Conservation (phyloP, 2,329 filamentous ascomycete species). For the Penicillium thymicola region DNA sequence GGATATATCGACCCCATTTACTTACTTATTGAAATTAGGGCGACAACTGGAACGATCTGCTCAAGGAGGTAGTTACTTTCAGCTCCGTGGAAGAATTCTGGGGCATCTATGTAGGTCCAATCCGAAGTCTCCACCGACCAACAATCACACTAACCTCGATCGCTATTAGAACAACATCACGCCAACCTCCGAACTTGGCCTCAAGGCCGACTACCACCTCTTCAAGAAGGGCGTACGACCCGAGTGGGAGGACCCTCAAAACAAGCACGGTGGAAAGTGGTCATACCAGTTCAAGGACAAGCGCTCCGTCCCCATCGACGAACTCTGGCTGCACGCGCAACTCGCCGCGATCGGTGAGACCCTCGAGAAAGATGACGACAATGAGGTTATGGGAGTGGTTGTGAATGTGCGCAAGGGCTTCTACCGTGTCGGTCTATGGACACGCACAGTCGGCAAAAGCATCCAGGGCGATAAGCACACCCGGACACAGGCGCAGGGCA, state of each 20-base stretch:
- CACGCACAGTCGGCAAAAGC: constrained; percentile 83
- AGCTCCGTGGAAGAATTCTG: constrained; percentile 99
- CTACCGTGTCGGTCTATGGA: constrained; percentile 97
- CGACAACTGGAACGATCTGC: constrained; percentile 96
- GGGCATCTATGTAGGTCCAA: constrained; percentile 85
- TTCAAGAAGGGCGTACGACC: constrained; percentile 97
- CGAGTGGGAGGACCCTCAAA: constrained; percentile 97
- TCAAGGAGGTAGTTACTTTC: constrained; percentile 98
- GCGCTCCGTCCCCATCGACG: constrained; percentile 84
- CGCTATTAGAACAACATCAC: constrained; percentile 91
- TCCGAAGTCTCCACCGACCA: neutral
- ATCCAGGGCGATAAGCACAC: constrained; percentile 73
- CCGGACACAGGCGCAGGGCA: constrained; percentile 74
- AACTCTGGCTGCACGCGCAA: constrained; percentile 96
- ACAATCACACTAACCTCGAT: constrained; percentile 12
- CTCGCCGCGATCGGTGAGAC: constrained; percentile 96
- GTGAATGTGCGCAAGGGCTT: constrained; percentile 98
- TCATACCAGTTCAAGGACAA: constrained; percentile 98
- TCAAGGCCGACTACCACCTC: constrained; percentile 98
- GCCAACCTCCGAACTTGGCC: constrained; percentile 86
- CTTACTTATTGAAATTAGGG: constrained; percentile 54
- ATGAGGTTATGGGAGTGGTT: constrained; percentile 98
- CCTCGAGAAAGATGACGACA: constrained; percentile 86
- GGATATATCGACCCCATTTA: neutral
- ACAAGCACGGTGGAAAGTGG: constrained; percentile 99